phyloP scores from a whole-genome alignment of 75 land plant species.

The Pinus taeda region DNA sequence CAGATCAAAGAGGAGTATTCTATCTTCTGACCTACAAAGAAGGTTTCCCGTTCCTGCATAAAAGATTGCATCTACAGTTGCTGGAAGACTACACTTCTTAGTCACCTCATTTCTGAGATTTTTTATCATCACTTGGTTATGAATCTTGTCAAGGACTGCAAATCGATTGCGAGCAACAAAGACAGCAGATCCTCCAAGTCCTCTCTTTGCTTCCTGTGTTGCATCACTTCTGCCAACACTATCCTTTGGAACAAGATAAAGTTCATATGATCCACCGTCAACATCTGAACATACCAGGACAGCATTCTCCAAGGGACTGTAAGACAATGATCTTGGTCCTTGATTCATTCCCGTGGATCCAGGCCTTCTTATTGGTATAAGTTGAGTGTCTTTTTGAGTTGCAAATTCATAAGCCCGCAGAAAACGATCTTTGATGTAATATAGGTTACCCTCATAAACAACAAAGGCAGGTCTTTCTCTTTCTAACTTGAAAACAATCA shows the following conservation, averaged over 20 bases:
- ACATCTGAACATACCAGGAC: conserved; percentile 73
- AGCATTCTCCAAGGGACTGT: conserved; percentile 77
- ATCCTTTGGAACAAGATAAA: conserved; percentile 60
- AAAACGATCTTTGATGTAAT: conserved; percentile 63
- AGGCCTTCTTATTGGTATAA: conserved; percentile 56
- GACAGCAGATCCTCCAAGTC: conserved; percentile 65
- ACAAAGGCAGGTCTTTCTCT: conserved; percentile 74
- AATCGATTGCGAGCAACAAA: conserved; percentile 70
- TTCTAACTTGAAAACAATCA: conserved; percentile 75
- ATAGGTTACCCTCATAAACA: conserved; percentile 50
- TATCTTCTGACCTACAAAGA: conserved; percentile 69
- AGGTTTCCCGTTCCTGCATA: conserved; percentile 75
- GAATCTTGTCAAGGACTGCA: conserved; percentile 64
- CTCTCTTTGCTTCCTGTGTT: conserved; percentile 70
- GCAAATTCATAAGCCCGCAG: conserved; percentile 64
- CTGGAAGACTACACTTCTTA: conserved; percentile 50
- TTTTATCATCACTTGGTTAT: conserved; percentile 55
- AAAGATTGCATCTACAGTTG: conserved; percentile 56
- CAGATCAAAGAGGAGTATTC: conserved; percentile 64
- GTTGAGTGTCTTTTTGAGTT: conserved; percentile 49
- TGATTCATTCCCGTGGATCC: conserved; percentile 61
- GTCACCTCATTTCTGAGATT: conserved; percentile 65
- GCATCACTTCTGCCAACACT: conserved; percentile 51
- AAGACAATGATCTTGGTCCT: conserved; percentile 59
- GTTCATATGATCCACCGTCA: conserved; percentile 76